Evolutionary conservation across 2,329 filamentous ascomycete species (phyloP).

Genomic region (Acarospora socialis): DNA sequence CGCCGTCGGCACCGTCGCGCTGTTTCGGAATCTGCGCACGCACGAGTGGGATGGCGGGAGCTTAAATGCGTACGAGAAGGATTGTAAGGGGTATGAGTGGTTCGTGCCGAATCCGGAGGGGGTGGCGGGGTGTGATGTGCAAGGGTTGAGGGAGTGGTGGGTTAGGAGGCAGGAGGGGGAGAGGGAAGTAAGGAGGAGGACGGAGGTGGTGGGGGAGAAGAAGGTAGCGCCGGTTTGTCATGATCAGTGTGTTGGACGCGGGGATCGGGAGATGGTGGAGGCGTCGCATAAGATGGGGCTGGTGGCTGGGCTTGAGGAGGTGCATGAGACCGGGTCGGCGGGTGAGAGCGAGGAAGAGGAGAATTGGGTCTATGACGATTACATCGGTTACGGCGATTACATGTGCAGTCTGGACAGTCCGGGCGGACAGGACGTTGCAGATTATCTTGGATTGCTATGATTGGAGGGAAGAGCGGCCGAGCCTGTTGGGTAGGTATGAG

Average conservation of each 20-base stretch:
- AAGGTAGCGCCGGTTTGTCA: not conserved
- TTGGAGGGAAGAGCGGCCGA: too few species aligned
- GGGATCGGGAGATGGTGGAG: too few species aligned
- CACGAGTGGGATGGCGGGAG: slow-evolving; percentile 12
- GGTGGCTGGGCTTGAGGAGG: too few species aligned
- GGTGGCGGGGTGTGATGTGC: slow-evolving; percentile 4
- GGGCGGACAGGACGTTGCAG: too few species aligned
- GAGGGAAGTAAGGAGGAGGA: not conserved
- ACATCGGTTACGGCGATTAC: too few species aligned
- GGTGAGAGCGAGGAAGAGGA: too few species aligned
- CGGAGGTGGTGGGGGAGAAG: not conserved
- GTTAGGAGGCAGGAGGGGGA: not conserved
- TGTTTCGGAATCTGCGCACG: slow-evolving; percentile 13
- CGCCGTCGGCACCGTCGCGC: slow-evolving; percentile 10
- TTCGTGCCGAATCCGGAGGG: slow-evolving; percentile 10
- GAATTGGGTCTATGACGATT: too few species aligned
- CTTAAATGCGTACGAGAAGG: slow-evolving; percentile 12
- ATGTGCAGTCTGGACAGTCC: too few species aligned
- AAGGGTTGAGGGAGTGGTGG: slow-evolving; percentile 2
- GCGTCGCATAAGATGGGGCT: too few species aligned
- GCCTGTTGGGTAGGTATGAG: too few species aligned
- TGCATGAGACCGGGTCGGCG: too few species aligned
- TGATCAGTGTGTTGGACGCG: not conserved
- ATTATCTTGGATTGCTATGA: too few species aligned
- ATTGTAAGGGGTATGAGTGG: slow-evolving; percentile 12